Base-by-base conservation (phyloP, 192 early-diverging fungal species). In the Rhizoclosmatium sp. region DNA sequence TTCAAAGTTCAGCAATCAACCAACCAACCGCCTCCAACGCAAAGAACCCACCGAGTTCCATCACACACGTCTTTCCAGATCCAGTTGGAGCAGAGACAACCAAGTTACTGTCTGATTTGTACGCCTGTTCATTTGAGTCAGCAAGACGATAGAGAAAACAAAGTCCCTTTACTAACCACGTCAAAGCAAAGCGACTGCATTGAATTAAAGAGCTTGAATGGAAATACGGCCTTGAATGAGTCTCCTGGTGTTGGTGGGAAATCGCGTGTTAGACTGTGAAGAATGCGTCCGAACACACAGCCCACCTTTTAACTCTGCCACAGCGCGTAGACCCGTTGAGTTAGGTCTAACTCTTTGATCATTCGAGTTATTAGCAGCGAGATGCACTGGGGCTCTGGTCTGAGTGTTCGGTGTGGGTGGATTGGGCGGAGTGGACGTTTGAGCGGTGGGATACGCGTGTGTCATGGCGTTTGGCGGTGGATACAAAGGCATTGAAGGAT, bases 41-140 rank as follows among this genome's bases (percentile, higher is more conserved):
- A 10, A 54, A 83, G 78, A 49, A 82, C 69, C 45, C 82, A 84
- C 85, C 90, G 14, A 93, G 74, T 70, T 92, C 91, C 85, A 92
- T 82, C 39, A 93, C 71, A 2, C 80, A 82, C 1, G 92, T 92
- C 59, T 93, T 93, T 0, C 92, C 92, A 0, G 91, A 91, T 2
- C 91, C 90, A 0, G 92, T 93, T 0, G 92, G 92, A 16, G 91
- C 87, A 60, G 75, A 80, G 1, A 85, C 80, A 42, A 88, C 81
- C 10, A 88, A 73, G 58, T 86, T 86, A 31, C 69, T 59, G n/a
- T 81, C 84, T 3, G 72, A 59, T 4, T 71, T 31, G 59, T 86
- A 82, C 3, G 78, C 85, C 78, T 83, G 71, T 40, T 51, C 7
- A 39, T 21, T 10, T 45, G 12, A 74, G 23, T 64, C 7, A 51